Base-by-base conservation (phyloP, 1,284 basidiomycete species). In the Tetrapyrgos nigripes region DNA sequence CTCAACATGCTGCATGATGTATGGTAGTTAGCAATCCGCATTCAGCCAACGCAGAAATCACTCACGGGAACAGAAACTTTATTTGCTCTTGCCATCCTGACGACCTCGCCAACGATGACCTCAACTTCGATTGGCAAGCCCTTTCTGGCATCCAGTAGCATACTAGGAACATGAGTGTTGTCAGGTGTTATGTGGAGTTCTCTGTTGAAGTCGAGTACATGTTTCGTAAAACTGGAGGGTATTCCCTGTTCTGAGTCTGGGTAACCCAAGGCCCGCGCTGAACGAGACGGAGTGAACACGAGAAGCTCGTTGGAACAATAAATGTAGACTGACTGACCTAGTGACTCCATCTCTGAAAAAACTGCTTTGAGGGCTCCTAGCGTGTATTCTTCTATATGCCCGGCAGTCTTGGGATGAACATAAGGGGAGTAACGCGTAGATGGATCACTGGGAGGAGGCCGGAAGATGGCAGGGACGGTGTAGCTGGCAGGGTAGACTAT, bases 401-500 rank as follows among this genome's bases (percentile, higher is more conserved):
- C 72, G 26, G 77, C 79, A 40, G 84, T 81, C 4, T 69, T 69
- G 0, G 79, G 77, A 2, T 74, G 73, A 2, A 81, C 68, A 58
- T 77, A 79, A 2, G 78, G 76, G 14, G 64, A 60, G 54, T 80
- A 81, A 11, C 73, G 67, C 6, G 57, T 61, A 2, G 72, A 62
- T 9, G 68, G 62, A 40, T 73, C 71, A 3, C 68, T 60, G 3
- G 77, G 74, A 10, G 82, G 81, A 19, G 77, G 69, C 3, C 83
- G 78, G 71, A 85, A 88, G 24, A 88, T 71, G 0, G 83, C 79
- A 6, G 80, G 77, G 27, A 85, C 71, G 0, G 83, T 78, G 57
- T 79, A 72, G 19, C 37, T 40, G 17, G 17, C 4, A 40, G 17
- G 87, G 67, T 88, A 85, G 33, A 84, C 80, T 5, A 9, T 17